A percentile compares a stretch with the other conserved stretches of the same genome.
Conservation (phyloP, 2,329 filamentous ascomycete genomes). For the Xylariaceae sp. region DNA sequence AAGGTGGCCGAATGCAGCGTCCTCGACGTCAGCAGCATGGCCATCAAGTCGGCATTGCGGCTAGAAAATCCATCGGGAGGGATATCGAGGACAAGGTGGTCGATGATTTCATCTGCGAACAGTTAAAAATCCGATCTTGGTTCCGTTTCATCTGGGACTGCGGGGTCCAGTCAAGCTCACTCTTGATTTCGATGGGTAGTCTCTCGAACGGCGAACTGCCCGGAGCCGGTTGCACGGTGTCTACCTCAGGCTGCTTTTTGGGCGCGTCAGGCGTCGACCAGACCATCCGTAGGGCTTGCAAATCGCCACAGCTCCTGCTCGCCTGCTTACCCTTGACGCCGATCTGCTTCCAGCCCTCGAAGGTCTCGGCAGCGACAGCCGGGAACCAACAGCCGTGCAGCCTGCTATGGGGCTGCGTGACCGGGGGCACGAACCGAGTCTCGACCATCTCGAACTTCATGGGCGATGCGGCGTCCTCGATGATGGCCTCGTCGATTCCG, state of each 20-base stretch:
- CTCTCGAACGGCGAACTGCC: slow-evolving; percentile 57
- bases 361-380: slow-evolving; percentile 43
- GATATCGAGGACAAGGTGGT: slow-evolving; percentile 66
- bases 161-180: no score
- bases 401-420: slow-evolving; percentile 50
- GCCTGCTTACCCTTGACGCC: slow-evolving; percentile 52
- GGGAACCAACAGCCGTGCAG: slow-evolving; percentile 56
- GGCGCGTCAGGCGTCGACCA: slow-evolving; percentile 42
- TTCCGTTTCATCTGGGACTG: no score
- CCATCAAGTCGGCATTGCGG: slow-evolving; percentile 73
- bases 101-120: slow-evolving; percentile 69
- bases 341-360: slow-evolving; percentile 59
- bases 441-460: slow-evolving; percentile 36
- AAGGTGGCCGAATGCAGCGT: slow-evolving; percentile 68
- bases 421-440: slow-evolving; percentile 44
- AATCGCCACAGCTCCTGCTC: slow-evolving; percentile 57
- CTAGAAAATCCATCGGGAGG: slow-evolving; percentile 68
- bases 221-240: slow-evolving; percentile 32
- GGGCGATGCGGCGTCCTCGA: slow-evolving; percentile 38
- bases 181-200: slow-evolving; percentile 64
- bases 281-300: slow-evolving; percentile 49
- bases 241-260: slow-evolving; percentile 29
- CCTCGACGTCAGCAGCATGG: slow-evolving; percentile 70
- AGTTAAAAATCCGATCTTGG: no score
- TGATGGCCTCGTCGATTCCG: slow-evolving; percentile 39